Conservation (phyloP, 1,284 basidiomycete species). For the Trametes hirsuta region DNA sequence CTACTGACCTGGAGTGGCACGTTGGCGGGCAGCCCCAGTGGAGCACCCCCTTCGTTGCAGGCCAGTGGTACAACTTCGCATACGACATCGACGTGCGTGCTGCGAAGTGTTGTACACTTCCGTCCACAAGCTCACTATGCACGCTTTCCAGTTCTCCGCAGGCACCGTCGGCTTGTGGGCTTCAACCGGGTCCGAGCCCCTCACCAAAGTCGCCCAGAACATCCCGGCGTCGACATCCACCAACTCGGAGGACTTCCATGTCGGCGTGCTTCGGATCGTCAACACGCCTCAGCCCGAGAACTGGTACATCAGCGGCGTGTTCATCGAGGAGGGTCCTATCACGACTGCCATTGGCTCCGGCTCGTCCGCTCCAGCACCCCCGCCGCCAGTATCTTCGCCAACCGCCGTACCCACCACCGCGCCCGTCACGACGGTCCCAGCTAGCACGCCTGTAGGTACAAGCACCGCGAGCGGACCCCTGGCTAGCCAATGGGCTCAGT, state of each 20-base stretch:
- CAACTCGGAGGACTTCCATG: slow-evolving; percentile 66
- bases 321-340: slow-evolving; percentile 59
- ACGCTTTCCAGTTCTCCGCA: slow-evolving; percentile 47
- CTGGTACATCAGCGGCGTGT: slow-evolving; percentile 64
- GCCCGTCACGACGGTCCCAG: slow-evolving; percentile 20
- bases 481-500: slow-evolving; percentile 56
- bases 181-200: slow-evolving; percentile 50
- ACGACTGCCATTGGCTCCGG: slow-evolving; percentile 53
- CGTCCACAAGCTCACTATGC: background rate
- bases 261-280: slow-evolving; percentile 62
- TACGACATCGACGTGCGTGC: slow-evolving; percentile 58
- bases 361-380: slow-evolving; percentile 23
- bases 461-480: slow-evolving; percentile 43
- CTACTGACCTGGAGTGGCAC: slow-evolving; percentile 57
- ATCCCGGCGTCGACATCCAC: slow-evolving; percentile 55
- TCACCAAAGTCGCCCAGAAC: slow-evolving; percentile 55
- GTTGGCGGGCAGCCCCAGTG: slow-evolving; percentile 51
- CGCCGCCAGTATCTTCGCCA: slow-evolving; percentile 30
- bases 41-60: slow-evolving; percentile 54
- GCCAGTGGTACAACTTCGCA: slow-evolving; percentile 67
- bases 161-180: slow-evolving; percentile 63
- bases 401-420: slow-evolving; percentile 22
- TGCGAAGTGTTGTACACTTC: background rate
- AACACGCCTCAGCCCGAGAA: slow-evolving; percentile 53
- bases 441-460: slow-evolving; percentile 32